Percentiles rank a stretch among this genome's conserved stretches.
These are phyloP conservation scores for Mortierella sp. DNA, from an alignment of 371 early-diverging fungal genomes.

Conservation along the genomic window DNA sequence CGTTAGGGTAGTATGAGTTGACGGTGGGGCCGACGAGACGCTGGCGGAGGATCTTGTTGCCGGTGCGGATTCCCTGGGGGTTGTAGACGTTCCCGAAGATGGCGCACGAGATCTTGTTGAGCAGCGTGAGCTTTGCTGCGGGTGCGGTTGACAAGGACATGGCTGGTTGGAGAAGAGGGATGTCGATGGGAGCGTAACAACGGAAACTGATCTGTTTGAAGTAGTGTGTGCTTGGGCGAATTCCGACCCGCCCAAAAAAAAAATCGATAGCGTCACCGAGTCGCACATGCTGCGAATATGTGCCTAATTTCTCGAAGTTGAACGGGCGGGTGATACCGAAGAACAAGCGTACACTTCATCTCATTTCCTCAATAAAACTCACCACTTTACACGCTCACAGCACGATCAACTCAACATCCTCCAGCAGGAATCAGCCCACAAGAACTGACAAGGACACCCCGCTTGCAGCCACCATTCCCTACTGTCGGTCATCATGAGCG, in stretches of 20 bases:
- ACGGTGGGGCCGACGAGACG: constrained; percentile 76
- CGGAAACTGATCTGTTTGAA: background rate
- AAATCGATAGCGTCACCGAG: background rate
- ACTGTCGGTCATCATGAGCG: constrained; percentile 64
- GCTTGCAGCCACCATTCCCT: background rate
- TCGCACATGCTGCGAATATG: background rate
- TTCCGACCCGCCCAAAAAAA: background rate
- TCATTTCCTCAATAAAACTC: background rate
- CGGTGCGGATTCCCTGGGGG: constrained; percentile 78
- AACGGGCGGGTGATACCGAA: too few relatives aligned
- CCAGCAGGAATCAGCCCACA: background rate
- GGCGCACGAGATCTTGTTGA: constrained; percentile 75
- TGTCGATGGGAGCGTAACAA: background rate
- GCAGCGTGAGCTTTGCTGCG: constrained; percentile 59
- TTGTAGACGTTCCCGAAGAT: constrained; percentile 82
- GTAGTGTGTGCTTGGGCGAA: background rate
- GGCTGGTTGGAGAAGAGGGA: background rate
- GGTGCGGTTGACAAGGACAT: constrained; percentile 28
- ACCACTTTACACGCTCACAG: background rate
- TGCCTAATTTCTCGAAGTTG: too few relatives aligned
- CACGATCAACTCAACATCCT: background rate
- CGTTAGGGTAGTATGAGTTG: constrained; percentile 77
- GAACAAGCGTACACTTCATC: background rate
- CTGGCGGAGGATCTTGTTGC: constrained; percentile 80
- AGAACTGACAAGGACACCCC: background rate